phyloP scores from a whole-genome alignment of 495 filamentous ascomycete genomes.

The Sporormia fimetaria region DNA sequence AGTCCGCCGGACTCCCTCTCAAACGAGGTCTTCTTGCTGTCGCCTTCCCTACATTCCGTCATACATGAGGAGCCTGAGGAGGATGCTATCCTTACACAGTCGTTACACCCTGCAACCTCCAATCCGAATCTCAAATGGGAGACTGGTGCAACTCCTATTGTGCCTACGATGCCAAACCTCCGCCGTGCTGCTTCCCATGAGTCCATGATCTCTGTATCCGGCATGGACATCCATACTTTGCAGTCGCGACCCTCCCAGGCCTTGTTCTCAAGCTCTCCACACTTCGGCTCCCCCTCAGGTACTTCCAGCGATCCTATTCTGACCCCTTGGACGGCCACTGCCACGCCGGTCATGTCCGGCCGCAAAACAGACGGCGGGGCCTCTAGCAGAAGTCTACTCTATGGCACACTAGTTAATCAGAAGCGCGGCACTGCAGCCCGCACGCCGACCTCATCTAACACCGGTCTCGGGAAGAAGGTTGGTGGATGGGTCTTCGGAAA shows the following conservation, averaged over 20 bases:
- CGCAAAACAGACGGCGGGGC: slow-evolving; percentile 14
- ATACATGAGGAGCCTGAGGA: slow-evolving; percentile 29
- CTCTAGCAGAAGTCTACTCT: slow-evolving; percentile 22
- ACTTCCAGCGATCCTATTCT: slow-evolving; percentile 19
- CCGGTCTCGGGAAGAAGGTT: slow-evolving; percentile 24
- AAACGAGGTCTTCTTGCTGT: slow-evolving; percentile 8
- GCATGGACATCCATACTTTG: slow-evolving; percentile 34
- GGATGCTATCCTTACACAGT: neutral
- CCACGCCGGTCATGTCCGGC: slow-evolving; percentile 17
- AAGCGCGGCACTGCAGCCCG: neutral
- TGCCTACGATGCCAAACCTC: slow-evolving; percentile 21
- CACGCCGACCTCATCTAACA: neutral
- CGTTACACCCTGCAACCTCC: slow-evolving; percentile 6
- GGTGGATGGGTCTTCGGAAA: slow-evolving; percentile 33
- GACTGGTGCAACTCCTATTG: too few relatives aligned
- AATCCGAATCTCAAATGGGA: too few relatives aligned
- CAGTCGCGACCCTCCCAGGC: slow-evolving; percentile 22
- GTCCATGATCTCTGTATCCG: slow-evolving; percentile 31
- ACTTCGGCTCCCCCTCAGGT: slow-evolving; percentile 13
- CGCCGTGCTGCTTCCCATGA: slow-evolving; percentile 34
- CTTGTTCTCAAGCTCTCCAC: slow-evolving; percentile 23
- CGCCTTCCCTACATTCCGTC: slow-evolving; percentile 7
- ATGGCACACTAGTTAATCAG: slow-evolving; percentile 26
- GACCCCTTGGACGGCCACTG: slow-evolving; percentile 25
- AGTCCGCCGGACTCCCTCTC: slow-evolving; percentile 10